These are phyloP conservation scores for Fusarium acutatum DNA, from an alignment of 2,329 filamentous ascomycete genomes.

Conservation along the genomic window DNA sequence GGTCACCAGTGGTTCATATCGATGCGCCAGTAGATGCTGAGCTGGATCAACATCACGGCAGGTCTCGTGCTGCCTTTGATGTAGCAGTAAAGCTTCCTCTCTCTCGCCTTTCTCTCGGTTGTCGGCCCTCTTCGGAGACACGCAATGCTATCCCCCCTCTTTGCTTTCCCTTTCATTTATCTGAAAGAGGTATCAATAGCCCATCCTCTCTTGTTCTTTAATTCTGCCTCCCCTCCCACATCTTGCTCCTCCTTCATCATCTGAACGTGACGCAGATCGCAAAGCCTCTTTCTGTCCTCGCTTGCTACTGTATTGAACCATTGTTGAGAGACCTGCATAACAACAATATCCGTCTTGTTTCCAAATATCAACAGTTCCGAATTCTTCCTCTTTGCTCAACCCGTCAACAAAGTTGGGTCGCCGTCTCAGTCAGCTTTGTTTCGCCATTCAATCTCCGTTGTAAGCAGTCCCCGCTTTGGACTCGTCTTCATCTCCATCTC, in stretches of 20 bases:
- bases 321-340: constrained; percentile 14
- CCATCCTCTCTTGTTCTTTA: constrained; percentile 15
- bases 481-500: neutral
- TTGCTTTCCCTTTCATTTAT: neutral
- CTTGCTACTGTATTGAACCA: neutral
- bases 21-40: constrained; percentile 22
- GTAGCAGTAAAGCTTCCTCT: constrained; percentile 11
- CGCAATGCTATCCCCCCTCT: constrained; percentile 8
- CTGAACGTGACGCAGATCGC: constrained; percentile 25
- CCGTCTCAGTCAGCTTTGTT: constrained; percentile 8
- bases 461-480: constrained; percentile 2
- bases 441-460: constrained; percentile 28
- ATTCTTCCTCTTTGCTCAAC: constrained; percentile 19
- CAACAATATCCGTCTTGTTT: constrained; percentile 12
- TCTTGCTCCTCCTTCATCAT: constrained; percentile 17
- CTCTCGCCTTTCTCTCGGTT: constrained; percentile 28
- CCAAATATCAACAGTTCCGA: constrained; percentile 6
- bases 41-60: constrained; percentile 39
- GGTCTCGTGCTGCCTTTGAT: constrained; percentile 33
- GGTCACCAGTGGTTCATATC: constrained; percentile 45
- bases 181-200: constrained; percentile 27
- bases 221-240: constrained; percentile 29
- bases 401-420: constrained; percentile 23
- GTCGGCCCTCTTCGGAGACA: constrained; percentile 23
- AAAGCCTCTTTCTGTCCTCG: constrained; percentile 16